phyloP scores from a whole-genome alignment of 352 stramenopile genomes.

The Phytophthora ramorum region DNA sequence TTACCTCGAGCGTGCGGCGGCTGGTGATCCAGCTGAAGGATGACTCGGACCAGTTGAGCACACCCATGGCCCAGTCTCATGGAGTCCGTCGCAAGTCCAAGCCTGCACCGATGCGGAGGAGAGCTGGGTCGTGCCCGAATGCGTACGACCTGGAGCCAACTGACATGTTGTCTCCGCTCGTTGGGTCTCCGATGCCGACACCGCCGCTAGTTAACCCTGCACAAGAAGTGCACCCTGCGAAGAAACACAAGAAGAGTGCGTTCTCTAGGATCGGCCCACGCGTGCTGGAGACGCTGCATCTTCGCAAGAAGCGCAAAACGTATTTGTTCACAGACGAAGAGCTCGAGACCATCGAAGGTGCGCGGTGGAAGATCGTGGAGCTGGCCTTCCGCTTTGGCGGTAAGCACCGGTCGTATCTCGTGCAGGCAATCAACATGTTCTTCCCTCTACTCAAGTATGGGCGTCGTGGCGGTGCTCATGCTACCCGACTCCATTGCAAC shows the following conservation, averaged over 20 bases:
- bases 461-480: constrained; percentile 69
- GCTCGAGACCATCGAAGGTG: constrained; percentile 78
- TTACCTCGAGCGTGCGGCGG: constrained; percentile 78
- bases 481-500: constrained; percentile 83
- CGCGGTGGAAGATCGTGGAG: constrained; percentile 88
- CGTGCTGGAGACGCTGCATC: constrained; percentile 61
- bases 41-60: constrained; percentile 54
- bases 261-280: constrained; percentile 66
- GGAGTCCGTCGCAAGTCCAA: constrained; percentile 26
- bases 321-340: constrained; percentile 86
- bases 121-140: constrained; percentile 75
- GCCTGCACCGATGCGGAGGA: constrained; percentile 33
- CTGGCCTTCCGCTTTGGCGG: constrained; percentile 86
- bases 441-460: constrained; percentile 84
- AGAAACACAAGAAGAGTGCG: constrained; percentile 60
- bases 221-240: constrained; percentile 23
- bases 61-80: constrained; percentile 31
- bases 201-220: constrained; percentile 12
- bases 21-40: constrained; percentile 80
- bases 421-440: constrained; percentile 91
- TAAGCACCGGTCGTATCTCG: constrained; percentile 85
- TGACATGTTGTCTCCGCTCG: constrained; percentile 14
- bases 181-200: constrained; percentile 16
- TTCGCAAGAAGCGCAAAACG: constrained; percentile 76
- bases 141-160: constrained; percentile 33